phyloP scores from a whole-genome alignment of 179 eudicot species.

The Sideroxylon spinosum region DNA sequence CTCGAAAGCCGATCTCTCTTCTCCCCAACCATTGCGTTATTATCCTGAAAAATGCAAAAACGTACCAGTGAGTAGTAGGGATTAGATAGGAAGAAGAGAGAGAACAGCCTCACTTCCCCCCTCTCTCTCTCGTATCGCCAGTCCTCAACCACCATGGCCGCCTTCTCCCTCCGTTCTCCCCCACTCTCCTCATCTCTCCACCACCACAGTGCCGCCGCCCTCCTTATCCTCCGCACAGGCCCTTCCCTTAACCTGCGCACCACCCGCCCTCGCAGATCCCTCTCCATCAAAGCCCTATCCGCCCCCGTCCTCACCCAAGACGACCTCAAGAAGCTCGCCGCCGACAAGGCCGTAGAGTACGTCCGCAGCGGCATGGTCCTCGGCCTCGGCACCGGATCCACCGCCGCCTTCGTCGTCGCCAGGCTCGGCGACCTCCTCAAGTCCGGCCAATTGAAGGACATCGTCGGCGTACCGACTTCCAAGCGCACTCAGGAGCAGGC shows the following conservation, averaged over 20 bases:
- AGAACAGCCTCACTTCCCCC: neutral
- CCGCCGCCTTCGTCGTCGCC: slow-evolving; percentile 82
- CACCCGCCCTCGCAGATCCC: slow-evolving; percentile 13
- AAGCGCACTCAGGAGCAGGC: slow-evolving; percentile 84
- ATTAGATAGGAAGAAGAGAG: neutral
- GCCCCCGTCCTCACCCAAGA: slow-evolving; percentile 55
- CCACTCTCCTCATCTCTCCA: slow-evolving; percentile 33
- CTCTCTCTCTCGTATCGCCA: slow-evolving; percentile 9
- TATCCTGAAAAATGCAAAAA: too few relatives aligned
- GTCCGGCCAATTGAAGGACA: slow-evolving; percentile 49
- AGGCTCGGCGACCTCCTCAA: slow-evolving; percentile 62
- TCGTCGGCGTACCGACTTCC: slow-evolving; percentile 85
- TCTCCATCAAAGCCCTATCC: slow-evolving; percentile 47
- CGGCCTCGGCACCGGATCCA: slow-evolving; percentile 61
- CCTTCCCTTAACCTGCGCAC: slow-evolving; percentile 15
- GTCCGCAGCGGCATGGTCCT: slow-evolving; percentile 79
- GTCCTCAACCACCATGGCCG: slow-evolving; percentile 28
- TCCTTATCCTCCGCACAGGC: slow-evolving; percentile 15
- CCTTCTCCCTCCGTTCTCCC: slow-evolving; percentile 39
- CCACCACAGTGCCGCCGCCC: slow-evolving; percentile 17
- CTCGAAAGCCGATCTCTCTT: too few relatives aligned
- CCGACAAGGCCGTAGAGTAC: slow-evolving; percentile 80
- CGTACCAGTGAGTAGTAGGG: too few relatives aligned
- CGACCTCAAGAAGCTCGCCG: slow-evolving; percentile 82
- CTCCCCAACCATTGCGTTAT: too few relatives aligned